Percentiles rank a stretch among this genome's conserved stretches.
Evolutionary conservation across 495 filamentous ascomycete species (phyloP).

Genomic region (Hypoxylon perforatum): DNA sequence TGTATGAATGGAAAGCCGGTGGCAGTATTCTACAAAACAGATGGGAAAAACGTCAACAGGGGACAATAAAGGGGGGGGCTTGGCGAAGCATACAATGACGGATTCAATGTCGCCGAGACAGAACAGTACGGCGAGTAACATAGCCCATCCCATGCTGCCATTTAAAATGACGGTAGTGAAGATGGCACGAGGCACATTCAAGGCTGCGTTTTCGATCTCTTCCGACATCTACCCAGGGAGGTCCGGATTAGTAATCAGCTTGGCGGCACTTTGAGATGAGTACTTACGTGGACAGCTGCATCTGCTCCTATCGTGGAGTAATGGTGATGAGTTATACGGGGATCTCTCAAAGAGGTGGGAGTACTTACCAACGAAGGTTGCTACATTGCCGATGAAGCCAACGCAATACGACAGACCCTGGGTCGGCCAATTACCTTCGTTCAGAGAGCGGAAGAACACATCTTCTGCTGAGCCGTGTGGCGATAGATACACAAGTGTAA

Average conservation of each 20-base stretch:
- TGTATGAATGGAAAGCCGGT: constrained; percentile 66
- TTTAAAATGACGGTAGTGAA: constrained; percentile 61
- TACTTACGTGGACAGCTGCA: constrained; percentile 59
- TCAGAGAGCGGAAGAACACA: constrained; percentile 65
- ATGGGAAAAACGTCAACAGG: background rate
- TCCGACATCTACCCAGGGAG: constrained; percentile 57
- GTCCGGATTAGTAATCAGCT: constrained; percentile 2
- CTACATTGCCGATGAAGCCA: constrained; percentile 56
- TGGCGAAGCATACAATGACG: constrained; percentile 22
- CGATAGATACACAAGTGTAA: constrained; percentile 66
- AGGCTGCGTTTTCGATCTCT: constrained; percentile 65
- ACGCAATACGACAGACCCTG: constrained; percentile 65
- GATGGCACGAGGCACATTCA: constrained; percentile 65
- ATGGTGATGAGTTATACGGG: constrained; percentile 4
- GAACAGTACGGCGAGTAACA: constrained; percentile 64
- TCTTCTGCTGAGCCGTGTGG: constrained; percentile 56
- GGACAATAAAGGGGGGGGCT: constrained; percentile 1
- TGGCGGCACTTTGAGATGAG: background rate
- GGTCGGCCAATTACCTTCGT: constrained; percentile 66
- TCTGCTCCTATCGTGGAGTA: constrained; percentile 51
- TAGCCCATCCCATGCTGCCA: constrained; percentile 59
- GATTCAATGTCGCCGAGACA: constrained; percentile 61
- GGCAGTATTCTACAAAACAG: constrained; percentile 17
- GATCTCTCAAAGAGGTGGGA: background rate
- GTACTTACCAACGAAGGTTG: constrained; percentile 56